Evolutionary conservation across 192 early-diverging fungal species (phyloP), one percentile per base, ranked within the genome.

Genomic region (Backusella australiensis): DNA sequence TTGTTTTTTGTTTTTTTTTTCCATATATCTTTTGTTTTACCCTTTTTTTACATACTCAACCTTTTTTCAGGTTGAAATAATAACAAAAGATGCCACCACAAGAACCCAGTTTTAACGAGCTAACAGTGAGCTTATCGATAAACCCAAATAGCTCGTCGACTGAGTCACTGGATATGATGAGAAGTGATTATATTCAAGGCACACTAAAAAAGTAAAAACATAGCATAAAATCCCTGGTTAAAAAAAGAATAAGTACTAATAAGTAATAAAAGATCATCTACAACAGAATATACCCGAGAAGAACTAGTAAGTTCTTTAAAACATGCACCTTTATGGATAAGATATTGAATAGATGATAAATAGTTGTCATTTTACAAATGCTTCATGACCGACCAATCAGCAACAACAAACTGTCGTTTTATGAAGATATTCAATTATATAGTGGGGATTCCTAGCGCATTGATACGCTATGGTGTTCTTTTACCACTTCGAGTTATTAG

Each of bases 381-480:
- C 46, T 78, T 78, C 15, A n/a, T 41, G 19, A 46, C 46, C 6
- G 56, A 39, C 21, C 15, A 14, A 26, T n/a, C 59, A 34, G 15
- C 26, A 52, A 36, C 52, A 21, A 35, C 14, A 4, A 74, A 46
- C 19, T 49, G 35, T 21, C 21, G 41, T 56, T 74, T 56, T 26
- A 21, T 38, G 26, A 44, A 42, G 12, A 42, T 68, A 11, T 35
- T 68, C 1, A 32, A 52, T 52, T 53, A 21, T 11, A 59, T 73
- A 11, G 0, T 39, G 6, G 26, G 46, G 2, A 17, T 78, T 35
- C 77, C 77, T 4, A 73, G 77, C 69, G 42, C 41, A 69, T 19
- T 78, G 34, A 69, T 78, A 52, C 71, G 77, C 6, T 78, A 78
- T 41, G 66, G 72, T 29, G 32, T 78, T 15, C 41, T 78, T 32